Evolutionary conservation across 768 basidiomycete species (phyloP).

Genomic region (Clavaria fumosa): DNA sequence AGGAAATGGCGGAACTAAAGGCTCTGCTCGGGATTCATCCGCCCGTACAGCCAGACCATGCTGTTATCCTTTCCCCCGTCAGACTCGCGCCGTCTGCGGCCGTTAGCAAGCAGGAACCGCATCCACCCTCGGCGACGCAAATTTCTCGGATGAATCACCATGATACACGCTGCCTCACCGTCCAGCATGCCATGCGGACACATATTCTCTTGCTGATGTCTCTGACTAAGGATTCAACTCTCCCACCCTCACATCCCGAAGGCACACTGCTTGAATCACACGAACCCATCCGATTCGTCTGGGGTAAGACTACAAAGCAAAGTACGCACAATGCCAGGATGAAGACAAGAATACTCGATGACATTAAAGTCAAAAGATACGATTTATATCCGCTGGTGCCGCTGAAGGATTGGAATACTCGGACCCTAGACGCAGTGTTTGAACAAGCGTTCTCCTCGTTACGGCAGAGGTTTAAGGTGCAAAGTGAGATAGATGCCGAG

Average conservation of each 20-base stretch:
- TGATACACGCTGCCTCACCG: slow-evolving; percentile 48
- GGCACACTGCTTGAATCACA: slow-evolving; percentile 27
- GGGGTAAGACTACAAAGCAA: slow-evolving; percentile 65
- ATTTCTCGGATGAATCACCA: slow-evolving; percentile 40
- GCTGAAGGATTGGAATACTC: slow-evolving; percentile 50
- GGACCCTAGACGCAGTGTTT: slow-evolving; percentile 43
- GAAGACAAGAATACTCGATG: slow-evolving; percentile 46
- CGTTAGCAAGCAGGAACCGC: too few relatives aligned
- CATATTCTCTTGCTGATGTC: slow-evolving; percentile 50
- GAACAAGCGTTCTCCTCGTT: slow-evolving; percentile 59
- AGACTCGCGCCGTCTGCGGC: too few relatives aligned
- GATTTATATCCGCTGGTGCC: slow-evolving; percentile 46
- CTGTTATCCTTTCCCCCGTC: too few relatives aligned
- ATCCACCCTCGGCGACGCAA: too few relatives aligned
- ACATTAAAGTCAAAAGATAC: slow-evolving; percentile 42
- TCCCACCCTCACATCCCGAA: slow-evolving; percentile 50
- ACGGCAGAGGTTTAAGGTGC: slow-evolving; percentile 48
- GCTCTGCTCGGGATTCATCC: slow-evolving; percentile 7
- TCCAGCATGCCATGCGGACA: slow-evolving; percentile 53
- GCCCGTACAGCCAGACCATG: slow-evolving; percentile 12
- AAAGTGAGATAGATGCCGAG: slow-evolving; percentile 43
- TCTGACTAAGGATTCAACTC: slow-evolving; percentile 34
- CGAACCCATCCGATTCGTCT: slow-evolving; percentile 60
- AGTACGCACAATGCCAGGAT: slow-evolving; percentile 60
- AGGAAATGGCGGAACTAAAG: slow-evolving; percentile 26